Conservation (phyloP, 2,329 filamentous ascomycete genomes). For the Aureobasidium lini region DNA sequence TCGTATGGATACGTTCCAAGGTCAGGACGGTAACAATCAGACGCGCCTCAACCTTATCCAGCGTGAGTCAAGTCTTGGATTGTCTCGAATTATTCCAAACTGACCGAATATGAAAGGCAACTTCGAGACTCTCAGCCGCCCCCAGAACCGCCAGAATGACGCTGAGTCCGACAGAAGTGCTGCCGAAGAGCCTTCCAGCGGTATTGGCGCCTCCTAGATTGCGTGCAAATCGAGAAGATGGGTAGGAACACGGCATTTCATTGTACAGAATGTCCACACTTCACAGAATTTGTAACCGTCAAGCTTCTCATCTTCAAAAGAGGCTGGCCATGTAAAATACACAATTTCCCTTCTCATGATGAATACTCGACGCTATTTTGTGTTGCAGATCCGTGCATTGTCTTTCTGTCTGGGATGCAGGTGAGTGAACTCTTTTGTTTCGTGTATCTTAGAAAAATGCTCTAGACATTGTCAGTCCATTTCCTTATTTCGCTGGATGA, state of each 20-base stretch:
- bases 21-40: slow-evolving; percentile 60
- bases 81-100: neutral
- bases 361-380: neutral
- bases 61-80: slow-evolving; percentile 52
- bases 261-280: neutral
- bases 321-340: neutral
- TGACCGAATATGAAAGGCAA: slow-evolving; percentile 29
- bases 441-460: neutral
- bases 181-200: slow-evolving; percentile 24
- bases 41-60: slow-evolving; percentile 64
- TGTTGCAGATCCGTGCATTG: neutral
- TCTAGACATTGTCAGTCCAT: too few species aligned
- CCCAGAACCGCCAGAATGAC: slow-evolving; percentile 18
- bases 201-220: slow-evolving; percentile 22
- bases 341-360: neutral
- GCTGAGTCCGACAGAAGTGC: slow-evolving; percentile 20
- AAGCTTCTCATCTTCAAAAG: neutral
- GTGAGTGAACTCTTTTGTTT: neutral
- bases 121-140: slow-evolving; percentile 42
- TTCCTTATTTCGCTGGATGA: too few species aligned
- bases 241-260: neutral
- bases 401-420: neutral
- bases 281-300: neutral
- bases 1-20: slow-evolving; percentile 58
- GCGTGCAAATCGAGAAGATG: neutral